phyloP scores from a whole-genome alignment of 192 early-diverging fungal genomes.

The Thamnidium elegans region DNA sequence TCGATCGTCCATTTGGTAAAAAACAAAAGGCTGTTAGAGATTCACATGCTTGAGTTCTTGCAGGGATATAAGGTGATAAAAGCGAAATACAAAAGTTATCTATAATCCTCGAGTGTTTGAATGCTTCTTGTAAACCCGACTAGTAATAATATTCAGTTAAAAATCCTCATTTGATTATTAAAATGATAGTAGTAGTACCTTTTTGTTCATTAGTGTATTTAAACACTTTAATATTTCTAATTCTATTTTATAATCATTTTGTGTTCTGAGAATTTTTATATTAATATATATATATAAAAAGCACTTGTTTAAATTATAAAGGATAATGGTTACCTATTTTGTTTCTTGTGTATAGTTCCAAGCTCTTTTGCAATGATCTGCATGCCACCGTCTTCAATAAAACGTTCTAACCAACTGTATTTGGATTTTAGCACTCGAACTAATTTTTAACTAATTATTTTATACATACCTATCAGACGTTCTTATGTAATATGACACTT shows the following conservation, averaged over 20 bases:
- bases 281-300: not conserved
- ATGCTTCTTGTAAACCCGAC: constrained; percentile 71
- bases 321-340: constrained; percentile 40
- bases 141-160: constrained; percentile 21
- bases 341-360: constrained; percentile 52
- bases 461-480: constrained; percentile 8
- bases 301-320: not conserved
- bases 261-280: constrained; percentile 28
- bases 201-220: constrained; percentile 68
- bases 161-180: not conserved
- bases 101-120: constrained; percentile 63
- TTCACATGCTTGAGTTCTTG: constrained; percentile 66
- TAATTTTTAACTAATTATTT: not conserved
- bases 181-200: constrained; percentile 14
- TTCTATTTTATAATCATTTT: constrained; percentile 67
- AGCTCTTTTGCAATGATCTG: constrained; percentile 65
- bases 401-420: constrained; percentile 65
- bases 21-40: constrained; percentile 72
- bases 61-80: constrained; percentile 68
- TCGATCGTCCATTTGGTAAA: constrained; percentile 65
- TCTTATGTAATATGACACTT: constrained; percentile 17
- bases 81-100: constrained; percentile 68
- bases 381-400: constrained; percentile 72
- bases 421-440: not conserved
- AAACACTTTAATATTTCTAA: constrained; percentile 75